Evolutionary conservation across 768 basidiomycete species (phyloP), one percentile per base, ranked within the genome.

Genomic region (Leccinum longicurvipes): DNA sequence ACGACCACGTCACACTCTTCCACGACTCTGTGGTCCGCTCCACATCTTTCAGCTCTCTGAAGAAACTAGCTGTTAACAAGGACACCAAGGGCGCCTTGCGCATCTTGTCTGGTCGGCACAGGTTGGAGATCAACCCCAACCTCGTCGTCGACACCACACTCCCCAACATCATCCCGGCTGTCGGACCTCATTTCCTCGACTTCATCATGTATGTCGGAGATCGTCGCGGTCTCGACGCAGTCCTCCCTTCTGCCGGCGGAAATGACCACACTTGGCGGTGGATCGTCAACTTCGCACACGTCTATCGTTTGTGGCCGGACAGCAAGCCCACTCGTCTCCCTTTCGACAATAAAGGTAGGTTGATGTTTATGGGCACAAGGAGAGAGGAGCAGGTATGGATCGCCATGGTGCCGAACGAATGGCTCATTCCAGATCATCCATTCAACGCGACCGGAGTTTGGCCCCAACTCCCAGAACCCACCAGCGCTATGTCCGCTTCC

Each of bases 311-410:
- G 0, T 56, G 55, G 55, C 55, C 44, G 0, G 12, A 51, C 19
- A 51, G 25, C 42, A 51, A 46, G 1, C 1, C 50, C 0, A 39
- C 49, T 8, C 21, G 36, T 0, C 53, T 58, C 1, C 57, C 53
- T 0, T 58, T 58, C n/a, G 10, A 50, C 14, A 0, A 10, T 0
- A 17, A 23, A 1, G 57, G 57, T 0, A 12, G 36, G 1, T 10
- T 58, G 27, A 25, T 51, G 23, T n/a, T 0, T 5, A 9, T 58
- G 3, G 45, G 57, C 0, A 21, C 25, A 0, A 7, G 31, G 9
- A 19, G n/a, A 6, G 11, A 55, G 1, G 57, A 58, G 3, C 42
- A 58, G 0, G 3, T 32, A 3, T 58, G 49, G 53, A 19, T 58
- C 0, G 23, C 45, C 9, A 55, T 58, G 49, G 45, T 46, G 0